Evolutionary conservation across 208 protist species (phyloP), one percentile per base, ranked within the genome.

Genomic region (Trypanosomatidae sp.): DNA sequence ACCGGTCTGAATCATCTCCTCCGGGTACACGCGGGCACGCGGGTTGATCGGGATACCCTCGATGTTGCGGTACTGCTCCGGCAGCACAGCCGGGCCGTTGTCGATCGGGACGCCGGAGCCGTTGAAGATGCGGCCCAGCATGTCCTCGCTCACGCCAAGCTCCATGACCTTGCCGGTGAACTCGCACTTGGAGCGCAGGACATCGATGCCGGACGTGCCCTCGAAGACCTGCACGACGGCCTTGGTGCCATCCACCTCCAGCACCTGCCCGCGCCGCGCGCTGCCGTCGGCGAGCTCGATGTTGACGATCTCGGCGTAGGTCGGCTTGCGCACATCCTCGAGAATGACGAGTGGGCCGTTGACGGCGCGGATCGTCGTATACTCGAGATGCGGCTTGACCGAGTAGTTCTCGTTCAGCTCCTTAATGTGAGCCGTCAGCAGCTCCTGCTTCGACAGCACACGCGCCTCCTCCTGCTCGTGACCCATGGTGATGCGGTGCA

Each of bases 1-100:
- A 86, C 99, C 99, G 9, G 99, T 99, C 92, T 99, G 99, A 78
- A 99, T 99, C 99, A 99, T 99, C 87, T 99, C 98, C 94, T 99
- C 91, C 36, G 99, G 99, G 92, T 99, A 99, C 53, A 99, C 98
- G 72, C 99, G 95, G 9, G 90, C 86, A 50, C 89, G 98, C 9
- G 99, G 99, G 94, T 99, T 99, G 87, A 99, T 99, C 44, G 99
- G 98, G 82, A 99, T 97, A 76, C 99, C 99, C 77, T 99, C 78
- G 83, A 99, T 99, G 86, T 99, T 98, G 55, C 99, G 91, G 88
- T 98, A 99, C 80, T 99, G 97, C 91, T 99, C 99, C 10, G 99
- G 95, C 9, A 99, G 77, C 46, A 99, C 97, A 43, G 86, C 70
- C 52, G 99, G 98, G 62, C 97, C 98, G 73, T 99, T 96, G 88